These are phyloP conservation scores for Agaricus subrufescens DNA, from an alignment of 768 basidiomycete species.

Conservation along the genomic window DNA sequence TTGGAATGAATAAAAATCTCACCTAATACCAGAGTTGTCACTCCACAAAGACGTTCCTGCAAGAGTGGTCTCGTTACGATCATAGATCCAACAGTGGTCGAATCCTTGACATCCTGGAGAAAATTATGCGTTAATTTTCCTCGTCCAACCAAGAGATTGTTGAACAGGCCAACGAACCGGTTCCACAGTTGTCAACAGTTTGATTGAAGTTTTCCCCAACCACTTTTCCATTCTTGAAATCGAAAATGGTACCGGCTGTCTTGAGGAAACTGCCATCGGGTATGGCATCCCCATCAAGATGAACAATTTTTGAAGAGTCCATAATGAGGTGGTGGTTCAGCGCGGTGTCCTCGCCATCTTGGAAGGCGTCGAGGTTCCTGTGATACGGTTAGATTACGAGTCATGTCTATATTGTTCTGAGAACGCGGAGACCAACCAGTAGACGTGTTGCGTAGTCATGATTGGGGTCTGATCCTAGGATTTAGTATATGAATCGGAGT, in stretches of 20 bases:
- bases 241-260: constrained; percentile 29
- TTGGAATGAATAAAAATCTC: background rate
- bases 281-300: constrained; percentile 30
- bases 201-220: constrained; percentile 31
- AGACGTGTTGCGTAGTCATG: constrained; percentile 53
- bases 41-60: constrained; percentile 41
- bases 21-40: constrained; percentile 46
- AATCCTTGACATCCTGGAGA: constrained; percentile 41
- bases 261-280: constrained; percentile 32
- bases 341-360: constrained; percentile 31
- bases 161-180: constrained; percentile 15
- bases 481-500: background rate
- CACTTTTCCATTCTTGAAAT: constrained; percentile 31
- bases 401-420: background rate
- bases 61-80: constrained; percentile 22
- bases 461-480: constrained; percentile 40
- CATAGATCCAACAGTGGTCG: constrained; percentile 48
- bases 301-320: constrained; percentile 29
- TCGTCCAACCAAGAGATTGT: background rate
- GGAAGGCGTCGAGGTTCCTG: constrained; percentile 50
- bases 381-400: background rate
- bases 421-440: constrained; percentile 30
- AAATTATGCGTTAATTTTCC: background rate
- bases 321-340: constrained; percentile 27
- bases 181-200: constrained; percentile 23